phyloP scores from a whole-genome alignment of 164 flowering plant genomes.

The Santalum album region DNA sequence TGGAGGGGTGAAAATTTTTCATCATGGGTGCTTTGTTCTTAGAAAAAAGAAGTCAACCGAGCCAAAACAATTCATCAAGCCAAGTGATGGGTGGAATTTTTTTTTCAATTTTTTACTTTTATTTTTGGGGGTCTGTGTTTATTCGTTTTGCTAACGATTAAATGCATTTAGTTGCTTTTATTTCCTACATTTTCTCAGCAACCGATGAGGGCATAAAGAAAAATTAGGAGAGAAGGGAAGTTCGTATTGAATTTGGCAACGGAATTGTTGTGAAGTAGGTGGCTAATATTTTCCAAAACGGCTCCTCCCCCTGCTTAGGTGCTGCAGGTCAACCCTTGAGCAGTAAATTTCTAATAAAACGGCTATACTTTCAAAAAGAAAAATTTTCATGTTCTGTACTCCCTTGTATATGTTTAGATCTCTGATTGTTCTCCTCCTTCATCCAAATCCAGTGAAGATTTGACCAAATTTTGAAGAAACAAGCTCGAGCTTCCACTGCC shows the following conservation, averaged over 20 bases:
- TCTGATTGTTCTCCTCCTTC: conserved; percentile 4
- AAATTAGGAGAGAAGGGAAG: background rate
- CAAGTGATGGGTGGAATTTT: no score
- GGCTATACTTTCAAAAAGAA: background rate
- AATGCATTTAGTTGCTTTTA: background rate
- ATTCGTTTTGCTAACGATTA: no score
- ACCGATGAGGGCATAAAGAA: conserved; percentile 4
- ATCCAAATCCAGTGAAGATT: conserved; percentile 7
- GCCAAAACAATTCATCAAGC: no score
- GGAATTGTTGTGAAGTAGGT: background rate
- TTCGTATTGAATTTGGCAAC: background rate
- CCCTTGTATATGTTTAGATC: background rate
- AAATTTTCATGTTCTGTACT: background rate
- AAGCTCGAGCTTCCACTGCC: background rate
- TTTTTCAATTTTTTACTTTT: no score
- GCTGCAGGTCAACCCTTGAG: background rate
- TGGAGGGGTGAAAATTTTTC: background rate
- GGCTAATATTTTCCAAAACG: no score
- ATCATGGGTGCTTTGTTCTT: background rate
- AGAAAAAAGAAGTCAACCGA: background rate
- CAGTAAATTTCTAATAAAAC: conserved; percentile 3
- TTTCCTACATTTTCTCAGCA: conserved; percentile 6
- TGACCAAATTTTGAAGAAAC: conserved; percentile 3
- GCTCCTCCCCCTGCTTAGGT: no score
- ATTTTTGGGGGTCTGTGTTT: no score